Conservation (phyloP, 1,284 basidiomycete genomes). For the Puccinia horiana region DNA sequence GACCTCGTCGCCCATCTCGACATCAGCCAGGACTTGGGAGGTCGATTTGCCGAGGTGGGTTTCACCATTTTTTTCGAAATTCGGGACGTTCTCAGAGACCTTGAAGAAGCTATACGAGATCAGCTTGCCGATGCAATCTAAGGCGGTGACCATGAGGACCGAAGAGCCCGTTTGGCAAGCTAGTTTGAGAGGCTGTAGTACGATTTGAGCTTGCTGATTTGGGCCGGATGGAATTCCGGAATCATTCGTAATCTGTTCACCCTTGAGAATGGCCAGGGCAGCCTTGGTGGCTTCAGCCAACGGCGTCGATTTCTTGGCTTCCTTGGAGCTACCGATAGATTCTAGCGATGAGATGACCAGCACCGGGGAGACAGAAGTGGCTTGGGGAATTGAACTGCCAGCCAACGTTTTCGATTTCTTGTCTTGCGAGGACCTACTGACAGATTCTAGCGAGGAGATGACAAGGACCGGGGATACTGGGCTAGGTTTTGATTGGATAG, state of each 20-base stretch:
- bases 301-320: conserved; percentile 79
- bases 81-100: conserved; percentile 61
- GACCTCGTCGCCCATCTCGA: conserved; percentile 76
- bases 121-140: conserved; percentile 93
- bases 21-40: background rate
- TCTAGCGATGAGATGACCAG: conserved; percentile 80
- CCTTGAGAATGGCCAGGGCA: conserved; percentile 78
- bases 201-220: conserved; percentile 55
- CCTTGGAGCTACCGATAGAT: conserved; percentile 80
- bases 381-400: too few relatives aligned
- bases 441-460: too few relatives aligned
- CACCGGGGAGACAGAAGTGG: conserved; percentile 60
- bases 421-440: too few relatives aligned
- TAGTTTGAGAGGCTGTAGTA: conserved; percentile 84
- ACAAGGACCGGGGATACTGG: too few relatives aligned
- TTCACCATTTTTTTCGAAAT: conserved; percentile 65
- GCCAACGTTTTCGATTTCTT: too few relatives aligned
- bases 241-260: conserved; percentile 61
- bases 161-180: conserved; percentile 91
- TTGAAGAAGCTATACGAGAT: conserved; percentile 93
- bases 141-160: conserved; percentile 86
- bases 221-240: conserved; percentile 19
- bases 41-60: conserved; percentile 10
- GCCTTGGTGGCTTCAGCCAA: conserved; percentile 77
- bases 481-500: too few relatives aligned